Percentiles rank a stretch among this genome's conserved stretches.
Conservation (phyloP, 495 filamentous ascomycete genomes). For the Massariosphaeria phaeospora region DNA sequence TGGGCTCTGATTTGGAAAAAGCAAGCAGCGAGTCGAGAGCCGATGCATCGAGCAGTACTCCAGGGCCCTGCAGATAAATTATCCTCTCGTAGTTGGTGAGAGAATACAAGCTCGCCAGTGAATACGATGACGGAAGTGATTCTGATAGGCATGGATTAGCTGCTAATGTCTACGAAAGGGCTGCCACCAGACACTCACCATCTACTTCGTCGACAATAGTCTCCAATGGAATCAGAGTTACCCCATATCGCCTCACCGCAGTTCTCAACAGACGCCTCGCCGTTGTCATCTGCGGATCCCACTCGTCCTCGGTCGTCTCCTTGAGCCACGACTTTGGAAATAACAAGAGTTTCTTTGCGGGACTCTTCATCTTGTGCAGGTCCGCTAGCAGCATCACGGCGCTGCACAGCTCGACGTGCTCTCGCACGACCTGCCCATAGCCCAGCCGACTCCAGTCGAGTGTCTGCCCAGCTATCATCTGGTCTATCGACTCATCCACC, state of each 20-base stretch:
- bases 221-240: constrained; percentile 43
- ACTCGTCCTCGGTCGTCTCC: constrained; percentile 20
- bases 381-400: constrained; percentile 47
- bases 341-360: constrained; percentile 43
- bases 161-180: constrained; percentile 5
- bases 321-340: constrained; percentile 45
- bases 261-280: constrained; percentile 42
- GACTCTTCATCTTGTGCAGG: constrained; percentile 42
- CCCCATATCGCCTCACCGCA: constrained; percentile 43
- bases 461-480: constrained; percentile 32
- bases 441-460: constrained; percentile 43
- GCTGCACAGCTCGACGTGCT: constrained; percentile 44
- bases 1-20: constrained; percentile 33
- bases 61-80: constrained; percentile 41
- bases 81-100: constrained; percentile 45
- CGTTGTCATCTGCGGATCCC: constrained; percentile 38
- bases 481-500: constrained; percentile 29
- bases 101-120: constrained; percentile 40
- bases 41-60: constrained; percentile 42
- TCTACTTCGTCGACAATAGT: constrained; percentile 33
- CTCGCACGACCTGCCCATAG: constrained; percentile 44
- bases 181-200: constrained; percentile 18
- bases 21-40: constrained; percentile 45
- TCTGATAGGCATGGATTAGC: constrained; percentile 23
- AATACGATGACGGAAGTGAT: constrained; percentile 37